Base-by-base conservation (phyloP, 1,139 yeast species). In the Trichomonascaceae sp. region DNA sequence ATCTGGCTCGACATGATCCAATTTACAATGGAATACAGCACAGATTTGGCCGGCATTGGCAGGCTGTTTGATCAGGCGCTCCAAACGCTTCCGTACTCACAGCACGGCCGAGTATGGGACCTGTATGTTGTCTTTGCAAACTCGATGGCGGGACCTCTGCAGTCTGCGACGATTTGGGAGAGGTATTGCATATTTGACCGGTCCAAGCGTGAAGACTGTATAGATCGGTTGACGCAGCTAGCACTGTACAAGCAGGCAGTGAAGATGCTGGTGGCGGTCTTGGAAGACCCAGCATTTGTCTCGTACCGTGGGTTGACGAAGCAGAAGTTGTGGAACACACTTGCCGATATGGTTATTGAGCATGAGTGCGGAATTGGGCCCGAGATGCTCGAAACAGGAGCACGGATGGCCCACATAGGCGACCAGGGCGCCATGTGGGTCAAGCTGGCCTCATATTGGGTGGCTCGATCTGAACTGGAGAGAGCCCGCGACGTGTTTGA, bases 31-130 rank as follows among this genome's bases (percentile, higher is more conserved):
- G 33, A 18, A n/a, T 28, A 37, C 46, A 34, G 47, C 6, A 43
- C 56, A 25, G 63, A 67, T 39, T 54, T 74, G 1, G 54, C 68
- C 0, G 42, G 52, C 29, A 66, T 72, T 15, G 57, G 82, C 36
- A 50, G 55, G 8, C 58, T 61, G 3, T 73, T 79, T 44, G 70
- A 78, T 49, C 50, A 55, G 25, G 69, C 80, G 1, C 55, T 84
- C 8, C 62, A 62, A 36, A 47, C 57, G 4, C 45, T 78, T 4
- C 71, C 78, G 0, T 41, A 67, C 9, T 54, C 67, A 0, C 70
- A 69, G 23, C 93, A 80, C 50, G 54, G 54, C 5, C 44, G 57
- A 16, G 57, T 82, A 2, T 84, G 94, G 94, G 67, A 69, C 0
- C 36, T 64, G 17, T 75, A 66, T 45, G 46, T 75, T 16, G 46